A percentile compares a stretch with the other conserved stretches of the same genome.
Conservation (phyloP, 176 grass and related monocot genomes). For the Chloris gayana region DNA sequence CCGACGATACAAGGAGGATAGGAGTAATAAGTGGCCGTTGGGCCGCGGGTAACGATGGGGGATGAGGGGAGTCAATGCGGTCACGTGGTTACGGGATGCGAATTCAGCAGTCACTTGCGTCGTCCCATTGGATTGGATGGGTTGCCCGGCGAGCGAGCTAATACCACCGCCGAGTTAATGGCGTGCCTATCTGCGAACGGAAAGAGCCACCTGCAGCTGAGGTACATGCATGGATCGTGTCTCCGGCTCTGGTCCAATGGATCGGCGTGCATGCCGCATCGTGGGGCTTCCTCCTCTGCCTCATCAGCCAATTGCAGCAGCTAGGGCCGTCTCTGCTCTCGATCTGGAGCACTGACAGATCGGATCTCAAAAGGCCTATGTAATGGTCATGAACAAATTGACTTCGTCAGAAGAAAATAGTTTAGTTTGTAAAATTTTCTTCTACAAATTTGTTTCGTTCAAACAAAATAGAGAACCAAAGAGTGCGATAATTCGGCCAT, state of each 20-base stretch:
- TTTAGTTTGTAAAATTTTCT: too few species aligned
- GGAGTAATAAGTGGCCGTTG: background rate
- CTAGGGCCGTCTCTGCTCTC: background rate
- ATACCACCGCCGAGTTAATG: background rate
- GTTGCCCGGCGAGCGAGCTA: background rate
- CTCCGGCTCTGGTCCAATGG: background rate
- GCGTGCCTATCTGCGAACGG: background rate
- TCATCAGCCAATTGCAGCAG: background rate
- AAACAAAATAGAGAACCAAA: too few species aligned
- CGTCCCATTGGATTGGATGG: background rate
- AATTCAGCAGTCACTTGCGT: background rate
- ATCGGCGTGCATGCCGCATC: background rate
- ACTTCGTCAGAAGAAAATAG: too few species aligned
- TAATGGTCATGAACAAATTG: too few species aligned
- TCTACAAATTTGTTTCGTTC: too few species aligned
- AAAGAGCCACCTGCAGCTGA: background rate
- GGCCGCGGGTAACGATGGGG: background rate
- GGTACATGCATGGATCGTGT: background rate
- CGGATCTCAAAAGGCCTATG: background rate
- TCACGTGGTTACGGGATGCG: constrained; percentile 12
- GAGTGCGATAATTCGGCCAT: background rate
- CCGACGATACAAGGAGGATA: too few species aligned
- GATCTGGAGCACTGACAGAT: background rate
- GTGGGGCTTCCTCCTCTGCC: too few species aligned
- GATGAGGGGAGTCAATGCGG: background rate